Conservation (phyloP, 2,329 filamentous ascomycete species). For the Metarhizium anisopliae region DNA sequence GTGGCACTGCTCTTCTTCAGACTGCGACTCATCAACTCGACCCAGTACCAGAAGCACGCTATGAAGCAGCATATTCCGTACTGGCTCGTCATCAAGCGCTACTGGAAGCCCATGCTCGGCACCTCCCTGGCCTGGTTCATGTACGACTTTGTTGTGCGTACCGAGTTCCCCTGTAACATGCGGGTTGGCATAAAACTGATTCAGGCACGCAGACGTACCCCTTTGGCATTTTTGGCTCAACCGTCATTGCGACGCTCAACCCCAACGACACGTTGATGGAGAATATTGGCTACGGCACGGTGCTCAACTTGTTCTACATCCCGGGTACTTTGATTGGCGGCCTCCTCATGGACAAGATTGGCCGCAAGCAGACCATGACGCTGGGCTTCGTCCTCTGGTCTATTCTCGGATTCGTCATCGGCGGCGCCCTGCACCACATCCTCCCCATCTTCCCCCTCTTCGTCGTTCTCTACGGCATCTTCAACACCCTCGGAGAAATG, state of each 20-base stretch:
- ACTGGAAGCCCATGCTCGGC: conserved; percentile 40
- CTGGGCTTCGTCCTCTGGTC: conserved; percentile 15
- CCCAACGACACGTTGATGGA: conserved; percentile 12
- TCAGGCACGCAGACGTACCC: conserved; percentile 12
- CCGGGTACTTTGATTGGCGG: conserved; percentile 26
- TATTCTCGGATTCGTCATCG: conserved; percentile 39
- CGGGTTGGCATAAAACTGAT: not conserved
- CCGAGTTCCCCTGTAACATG: not conserved
- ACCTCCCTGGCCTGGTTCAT: conserved; percentile 44
- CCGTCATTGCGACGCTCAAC: conserved; percentile 13
- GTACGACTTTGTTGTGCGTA: conserved; percentile 15
- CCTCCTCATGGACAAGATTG: conserved; percentile 28
- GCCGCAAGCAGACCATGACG: conserved; percentile 20
- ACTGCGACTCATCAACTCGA: conserved; percentile 41
- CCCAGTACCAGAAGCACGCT: conserved; percentile 22
- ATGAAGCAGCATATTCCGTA: conserved; percentile 18
- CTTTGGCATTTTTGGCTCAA: conserved; percentile 16
- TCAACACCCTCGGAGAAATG: conserved; percentile 24
- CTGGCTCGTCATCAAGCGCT: conserved; percentile 14
- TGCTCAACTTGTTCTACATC: conserved; percentile 14
- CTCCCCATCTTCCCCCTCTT: conserved; percentile 39
- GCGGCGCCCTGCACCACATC: conserved; percentile 35
- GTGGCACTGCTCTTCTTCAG: conserved; percentile 46
- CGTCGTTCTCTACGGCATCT: conserved; percentile 41
- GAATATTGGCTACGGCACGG: conserved; percentile 14